Evolutionary conservation across 192 early-diverging fungal genomes (phyloP), one percentile per base, ranked within the genome.

Genomic region (Umbelopsis ramanniana): DNA sequence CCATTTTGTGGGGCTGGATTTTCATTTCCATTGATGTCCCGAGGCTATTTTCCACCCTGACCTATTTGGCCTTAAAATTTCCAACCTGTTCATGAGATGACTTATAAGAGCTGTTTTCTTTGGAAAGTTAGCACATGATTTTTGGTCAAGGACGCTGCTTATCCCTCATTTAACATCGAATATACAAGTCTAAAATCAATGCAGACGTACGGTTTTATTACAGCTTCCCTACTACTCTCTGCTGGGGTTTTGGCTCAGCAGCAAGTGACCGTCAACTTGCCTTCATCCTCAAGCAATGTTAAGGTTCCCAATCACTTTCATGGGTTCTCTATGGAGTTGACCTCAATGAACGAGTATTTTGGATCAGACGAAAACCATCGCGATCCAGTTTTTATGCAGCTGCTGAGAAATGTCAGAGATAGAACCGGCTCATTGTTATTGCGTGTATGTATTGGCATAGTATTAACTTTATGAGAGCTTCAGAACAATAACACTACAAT

Each of bases 301-400:
- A 63, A 63, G 33, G 57, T 63, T 29, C 57, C 57, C 1, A 63
- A 26, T 15, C 11, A 63, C 43, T 68, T 68, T 19, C 45, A 46
- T 26, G 48, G 67, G 3, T 46, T 68, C n/a, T 46, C 67, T 35
- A 3, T 68, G 22, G 67, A 68, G 43, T 35, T 68, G 23, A 50
- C 67, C n/a, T 26, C 38, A 23, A 68, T 68, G 46, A 52, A 68
- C 23, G 48, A 68, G 45, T 46, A 50, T 43, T 52, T 68, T 52
- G 67, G 67, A 19, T 24, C 12, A 37, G 67, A 46, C 21, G 11
- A 40, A 43, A 21, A 26, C 37, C 23, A 52, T 35, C 67, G 24
- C 11, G 48, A 68, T 37, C 23, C 48, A 15, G 23, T 38, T 2
- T 68, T 68, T 17, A 46, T 68, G 45, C 67, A 68, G 17, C 48